phyloP scores from a whole-genome alignment of 1,139 yeast species.

The Tardiomyces depauwii region DNA sequence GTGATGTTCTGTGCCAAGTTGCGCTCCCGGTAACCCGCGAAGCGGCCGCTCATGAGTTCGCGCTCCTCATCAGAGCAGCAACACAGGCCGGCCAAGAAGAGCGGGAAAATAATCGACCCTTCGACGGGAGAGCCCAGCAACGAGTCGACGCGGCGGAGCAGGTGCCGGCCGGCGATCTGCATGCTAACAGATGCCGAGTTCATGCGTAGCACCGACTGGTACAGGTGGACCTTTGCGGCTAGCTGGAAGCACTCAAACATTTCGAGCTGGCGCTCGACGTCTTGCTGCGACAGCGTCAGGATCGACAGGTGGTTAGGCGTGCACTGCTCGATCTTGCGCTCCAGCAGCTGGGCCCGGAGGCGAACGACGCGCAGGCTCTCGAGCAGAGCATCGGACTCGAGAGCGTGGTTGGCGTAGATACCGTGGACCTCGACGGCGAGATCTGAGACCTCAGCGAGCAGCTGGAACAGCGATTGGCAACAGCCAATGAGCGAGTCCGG shows the following conservation, averaged over 20 bases:
- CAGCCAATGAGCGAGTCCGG: constrained; percentile 66
- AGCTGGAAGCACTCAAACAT: constrained; percentile 63
- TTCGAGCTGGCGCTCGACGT: constrained; percentile 55
- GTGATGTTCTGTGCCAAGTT: constrained; percentile 60
- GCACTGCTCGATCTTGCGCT: constrained; percentile 38
- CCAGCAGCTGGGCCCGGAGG: constrained; percentile 35
- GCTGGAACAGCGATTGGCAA: constrained; percentile 51
- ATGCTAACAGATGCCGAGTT: constrained; percentile 58
- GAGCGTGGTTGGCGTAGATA: constrained; percentile 1
- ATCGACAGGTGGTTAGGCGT: constrained; percentile 46
- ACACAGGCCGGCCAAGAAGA: constrained; percentile 67
- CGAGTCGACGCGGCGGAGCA: constrained; percentile 47
- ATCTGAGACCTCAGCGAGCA: constrained; percentile 59
- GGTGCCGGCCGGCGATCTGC: constrained; percentile 45
- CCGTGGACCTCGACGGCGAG: constrained; percentile 38
- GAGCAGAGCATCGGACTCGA: neutral
- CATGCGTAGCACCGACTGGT: constrained; percentile 49
- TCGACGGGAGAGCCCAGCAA: constrained; percentile 59
- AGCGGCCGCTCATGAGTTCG: constrained; percentile 37
- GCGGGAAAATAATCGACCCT: constrained; percentile 62
- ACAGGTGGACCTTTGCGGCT: constrained; percentile 55
- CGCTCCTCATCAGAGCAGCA: constrained; percentile 39
- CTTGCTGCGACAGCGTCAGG: constrained; percentile 36
- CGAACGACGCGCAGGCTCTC: constrained; percentile 23
- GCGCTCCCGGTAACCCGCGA: constrained; percentile 44